Percentiles rank a stretch among this genome's conserved stretches.
Evolutionary conservation across 805 yeast genomes (phyloP).

Genomic region (Candida silvatica): DNA sequence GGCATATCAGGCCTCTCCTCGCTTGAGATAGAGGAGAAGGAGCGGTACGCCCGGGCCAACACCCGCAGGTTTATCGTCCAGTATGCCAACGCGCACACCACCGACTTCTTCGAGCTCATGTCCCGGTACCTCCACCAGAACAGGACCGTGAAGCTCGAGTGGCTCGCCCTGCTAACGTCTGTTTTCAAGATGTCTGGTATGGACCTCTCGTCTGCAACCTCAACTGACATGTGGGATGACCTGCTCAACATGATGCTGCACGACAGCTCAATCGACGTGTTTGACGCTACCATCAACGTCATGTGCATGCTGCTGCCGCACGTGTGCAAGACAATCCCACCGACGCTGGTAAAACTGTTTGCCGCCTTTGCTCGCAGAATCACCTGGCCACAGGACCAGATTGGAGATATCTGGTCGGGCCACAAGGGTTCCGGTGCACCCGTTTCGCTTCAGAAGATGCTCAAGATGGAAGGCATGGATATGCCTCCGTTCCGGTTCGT

Average conservation of each 20-base stretch:
- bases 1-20: too few relatives aligned
- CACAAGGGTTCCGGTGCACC: background rate
- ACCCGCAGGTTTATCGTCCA: conserved; percentile 36
- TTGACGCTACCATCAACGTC: conserved; percentile 24
- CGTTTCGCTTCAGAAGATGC: background rate
- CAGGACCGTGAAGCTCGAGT: conserved; percentile 28
- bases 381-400: background rate
- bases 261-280: conserved; percentile 32
- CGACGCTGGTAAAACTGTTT: conserved; percentile 32
- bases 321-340: conserved; percentile 23
- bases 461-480: background rate
- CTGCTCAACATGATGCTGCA: conserved; percentile 29
- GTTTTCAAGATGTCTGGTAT: conserved; percentile 3
- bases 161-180: conserved; percentile 30
- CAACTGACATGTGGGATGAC: conserved; percentile 28
- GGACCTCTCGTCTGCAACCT: conserved; percentile 22
- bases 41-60: conserved; percentile 33
- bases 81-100: conserved; percentile 29
- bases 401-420: conserved; percentile 24
- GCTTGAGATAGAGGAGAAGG: conserved; percentile 38
- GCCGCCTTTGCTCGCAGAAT: conserved; percentile 32
- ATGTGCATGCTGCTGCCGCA: conserved; percentile 29
- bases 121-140: conserved; percentile 25
- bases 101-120: conserved; percentile 27
- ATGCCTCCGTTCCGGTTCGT: conserved; percentile 21